Conservation (phyloP, 306 rosid genomes). For the Cucurbita pepo region DNA sequence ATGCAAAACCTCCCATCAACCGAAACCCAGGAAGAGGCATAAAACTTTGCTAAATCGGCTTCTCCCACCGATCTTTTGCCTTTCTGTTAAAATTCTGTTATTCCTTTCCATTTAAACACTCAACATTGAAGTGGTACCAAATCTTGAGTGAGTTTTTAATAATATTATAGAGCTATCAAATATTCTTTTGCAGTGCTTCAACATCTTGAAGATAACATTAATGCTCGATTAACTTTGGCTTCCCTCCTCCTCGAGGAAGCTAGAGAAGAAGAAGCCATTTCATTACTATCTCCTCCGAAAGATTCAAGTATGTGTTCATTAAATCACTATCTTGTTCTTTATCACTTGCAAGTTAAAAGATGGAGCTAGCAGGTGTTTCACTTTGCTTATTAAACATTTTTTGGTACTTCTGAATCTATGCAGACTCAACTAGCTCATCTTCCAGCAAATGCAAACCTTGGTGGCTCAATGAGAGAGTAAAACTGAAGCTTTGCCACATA, state of each 20-base stretch:
- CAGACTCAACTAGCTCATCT: slow-evolving; percentile 39
- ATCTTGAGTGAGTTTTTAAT: not conserved
- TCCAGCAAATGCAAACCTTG: slow-evolving; percentile 42
- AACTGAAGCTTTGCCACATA: slow-evolving; percentile 30
- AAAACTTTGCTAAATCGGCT: not conserved
- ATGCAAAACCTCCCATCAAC: not conserved
- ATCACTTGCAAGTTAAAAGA: slow-evolving; percentile 7
- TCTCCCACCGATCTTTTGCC: not conserved
- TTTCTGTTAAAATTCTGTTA: not conserved
- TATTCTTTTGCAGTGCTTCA: slow-evolving; percentile 42
- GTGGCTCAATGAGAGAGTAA: slow-evolving; percentile 52
- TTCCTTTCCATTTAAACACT: not conserved
- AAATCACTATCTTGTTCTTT: slow-evolving; percentile 2
- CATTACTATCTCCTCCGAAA: slow-evolving; percentile 53
- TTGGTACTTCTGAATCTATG: slow-evolving; percentile 5
- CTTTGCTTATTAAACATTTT: not conserved
- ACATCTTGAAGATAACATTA: slow-evolving; percentile 44
- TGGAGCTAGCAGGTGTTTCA: not conserved
- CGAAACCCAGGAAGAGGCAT: not conserved
- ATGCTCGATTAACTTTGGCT: slow-evolving; percentile 59
- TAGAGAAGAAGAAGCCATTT: slow-evolving; percentile 64
- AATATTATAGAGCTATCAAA: slow-evolving; percentile 6
- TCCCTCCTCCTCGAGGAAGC: slow-evolving; percentile 77
- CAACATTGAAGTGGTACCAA: not conserved
- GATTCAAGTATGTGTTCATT: slow-evolving; percentile 28